Percentiles rank a stretch among this genome's conserved stretches.
These are phyloP conservation scores for Chytridium lagenaria DNA, from an alignment of 371 early-diverging fungal species.

Conservation along the genomic window DNA sequence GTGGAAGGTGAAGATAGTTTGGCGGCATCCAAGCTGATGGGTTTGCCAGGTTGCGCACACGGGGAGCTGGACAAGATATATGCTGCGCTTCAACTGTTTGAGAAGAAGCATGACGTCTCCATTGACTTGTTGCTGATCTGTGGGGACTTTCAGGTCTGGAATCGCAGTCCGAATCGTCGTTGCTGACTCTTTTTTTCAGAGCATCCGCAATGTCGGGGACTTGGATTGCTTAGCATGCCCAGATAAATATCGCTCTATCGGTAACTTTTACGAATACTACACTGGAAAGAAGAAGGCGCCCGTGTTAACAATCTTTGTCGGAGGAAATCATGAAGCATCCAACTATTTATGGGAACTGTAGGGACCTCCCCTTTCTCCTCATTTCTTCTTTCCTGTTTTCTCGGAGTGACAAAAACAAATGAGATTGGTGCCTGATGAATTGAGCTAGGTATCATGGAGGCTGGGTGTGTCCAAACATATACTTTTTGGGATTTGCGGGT, in stretches of 20 bases:
- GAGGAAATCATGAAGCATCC: slow-evolving; percentile 97
- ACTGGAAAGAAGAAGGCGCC: slow-evolving; percentile 81
- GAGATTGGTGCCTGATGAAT: not conserved
- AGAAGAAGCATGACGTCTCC: slow-evolving; percentile 61
- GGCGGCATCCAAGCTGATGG: not conserved
- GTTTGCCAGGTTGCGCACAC: slow-evolving; percentile 93
- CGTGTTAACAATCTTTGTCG: slow-evolving; percentile 90
- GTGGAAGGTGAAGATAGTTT: slow-evolving; percentile 30
- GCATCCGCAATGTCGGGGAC: slow-evolving; percentile 85
- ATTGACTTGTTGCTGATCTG: slow-evolving; percentile 93
- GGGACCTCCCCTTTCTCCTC: slow-evolving; percentile 29
- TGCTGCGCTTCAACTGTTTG: slow-evolving; percentile 62
- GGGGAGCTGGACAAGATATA: slow-evolving; percentile 93
- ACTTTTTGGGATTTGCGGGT: slow-evolving; percentile 86
- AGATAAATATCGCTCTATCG: slow-evolving; percentile 78
- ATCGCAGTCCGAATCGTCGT: not conserved
- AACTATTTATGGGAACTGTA: slow-evolving; percentile 92
- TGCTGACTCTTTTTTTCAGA: slow-evolving; percentile 48
- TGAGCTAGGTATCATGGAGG: slow-evolving; percentile 83
- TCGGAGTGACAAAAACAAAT: not conserved
- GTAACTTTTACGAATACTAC: slow-evolving; percentile 92
- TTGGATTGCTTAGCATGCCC: slow-evolving; percentile 82
- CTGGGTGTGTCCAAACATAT: slow-evolving; percentile 95
- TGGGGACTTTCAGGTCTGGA: slow-evolving; percentile 92
- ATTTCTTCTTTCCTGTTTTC: slow-evolving; percentile 8